Percentiles rank a stretch among this genome's conserved stretches.
Conservation (phyloP, 805 yeast species). For the Candida oleophila region DNA sequence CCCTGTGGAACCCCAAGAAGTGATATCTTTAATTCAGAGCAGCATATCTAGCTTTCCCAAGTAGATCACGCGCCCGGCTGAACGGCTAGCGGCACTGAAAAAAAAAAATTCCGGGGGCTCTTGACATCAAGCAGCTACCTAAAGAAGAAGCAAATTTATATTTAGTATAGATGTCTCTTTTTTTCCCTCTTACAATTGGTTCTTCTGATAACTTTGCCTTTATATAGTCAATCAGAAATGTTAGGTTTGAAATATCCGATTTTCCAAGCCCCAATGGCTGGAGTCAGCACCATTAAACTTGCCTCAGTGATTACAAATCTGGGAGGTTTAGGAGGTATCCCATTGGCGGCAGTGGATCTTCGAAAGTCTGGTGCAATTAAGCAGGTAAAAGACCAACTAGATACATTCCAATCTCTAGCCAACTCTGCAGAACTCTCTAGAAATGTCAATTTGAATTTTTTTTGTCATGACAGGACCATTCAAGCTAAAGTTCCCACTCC, state of each 20-base stretch:
- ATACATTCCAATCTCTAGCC: slow-evolving; percentile 14
- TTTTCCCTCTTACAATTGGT: too few species aligned
- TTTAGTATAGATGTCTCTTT: too few species aligned
- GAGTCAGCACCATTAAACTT: slow-evolving; percentile 44
- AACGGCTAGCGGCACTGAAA: too few species aligned
- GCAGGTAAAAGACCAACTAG: slow-evolving; percentile 11
- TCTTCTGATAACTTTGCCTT: too few species aligned
- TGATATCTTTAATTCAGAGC: too few species aligned
- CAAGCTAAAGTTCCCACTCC: slow-evolving; percentile 11
- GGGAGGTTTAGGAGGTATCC: slow-evolving; percentile 55
- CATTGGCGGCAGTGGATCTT: slow-evolving; percentile 33
- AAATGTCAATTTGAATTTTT: slow-evolving; percentile 47
- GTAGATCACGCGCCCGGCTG: too few species aligned
- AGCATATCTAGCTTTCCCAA: too few species aligned
- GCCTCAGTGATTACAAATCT: slow-evolving; percentile 40
- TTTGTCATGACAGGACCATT: slow-evolving; percentile 35
- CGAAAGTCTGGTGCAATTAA: slow-evolving; percentile 14
- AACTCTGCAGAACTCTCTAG: slow-evolving; percentile 6
- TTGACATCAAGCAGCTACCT: too few species aligned
- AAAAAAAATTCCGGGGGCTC: too few species aligned
- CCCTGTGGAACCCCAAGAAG: too few species aligned
- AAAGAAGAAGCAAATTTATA: too few species aligned
- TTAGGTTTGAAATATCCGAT: slow-evolving; percentile 39
- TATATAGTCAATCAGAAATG: too few species aligned
- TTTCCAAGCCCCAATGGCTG: slow-evolving; percentile 64